Evolutionary conservation across 257 asterid genomes (phyloP).

Genomic region (Marsdenia floribunda): DNA sequence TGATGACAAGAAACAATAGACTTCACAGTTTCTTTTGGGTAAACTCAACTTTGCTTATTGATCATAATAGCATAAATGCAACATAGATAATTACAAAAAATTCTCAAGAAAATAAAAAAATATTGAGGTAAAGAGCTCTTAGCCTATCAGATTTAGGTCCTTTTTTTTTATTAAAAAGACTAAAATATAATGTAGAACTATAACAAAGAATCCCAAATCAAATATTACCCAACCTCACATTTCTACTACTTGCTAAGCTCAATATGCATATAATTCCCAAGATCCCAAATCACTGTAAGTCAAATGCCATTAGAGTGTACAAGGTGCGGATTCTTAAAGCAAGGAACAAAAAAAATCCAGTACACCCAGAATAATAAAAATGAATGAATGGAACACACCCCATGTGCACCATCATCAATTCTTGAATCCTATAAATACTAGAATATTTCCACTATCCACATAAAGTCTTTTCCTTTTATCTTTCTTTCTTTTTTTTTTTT

Average conservation of each 20-base stretch:
- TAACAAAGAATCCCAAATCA: neutral
- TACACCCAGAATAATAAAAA: neutral
- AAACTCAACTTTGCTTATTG: no score
- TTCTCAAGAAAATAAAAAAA: neutral
- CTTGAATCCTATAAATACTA: neutral
- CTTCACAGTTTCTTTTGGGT: neutral
- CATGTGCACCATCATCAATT: slow-evolving; percentile 15
- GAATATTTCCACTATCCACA: neutral
- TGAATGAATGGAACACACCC: slow-evolving; percentile 1
- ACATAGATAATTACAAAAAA: neutral
- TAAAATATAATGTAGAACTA: neutral
- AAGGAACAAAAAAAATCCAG: neutral
- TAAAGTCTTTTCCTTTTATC: no score
- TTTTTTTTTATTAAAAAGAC: no score
- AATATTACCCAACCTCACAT: neutral
- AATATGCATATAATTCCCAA: neutral
- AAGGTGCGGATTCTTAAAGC: slow-evolving; percentile 1
- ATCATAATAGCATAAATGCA: neutral
- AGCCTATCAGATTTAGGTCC: neutral
- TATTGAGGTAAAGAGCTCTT: neutral
- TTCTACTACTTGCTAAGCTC: neutral
- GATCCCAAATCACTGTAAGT: neutral
- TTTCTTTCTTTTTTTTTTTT: no score
- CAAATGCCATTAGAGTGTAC: slow-evolving; percentile 2
- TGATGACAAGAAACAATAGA: no score